Evolutionary conservation across 345 rosid species (phyloP).

Genomic region (Moricandia moricandioides): DNA sequence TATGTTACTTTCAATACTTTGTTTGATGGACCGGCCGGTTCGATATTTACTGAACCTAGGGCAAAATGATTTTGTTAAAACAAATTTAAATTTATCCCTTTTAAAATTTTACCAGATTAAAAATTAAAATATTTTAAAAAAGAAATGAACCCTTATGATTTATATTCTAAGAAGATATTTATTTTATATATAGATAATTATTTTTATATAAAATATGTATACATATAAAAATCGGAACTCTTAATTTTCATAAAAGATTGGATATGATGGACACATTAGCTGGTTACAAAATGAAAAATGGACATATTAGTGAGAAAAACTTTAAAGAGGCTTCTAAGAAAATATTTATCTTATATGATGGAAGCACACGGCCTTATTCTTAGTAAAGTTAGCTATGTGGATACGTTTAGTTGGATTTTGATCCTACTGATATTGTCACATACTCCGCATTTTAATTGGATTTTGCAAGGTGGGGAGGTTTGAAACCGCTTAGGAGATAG

Average conservation of each 20-base stretch:
- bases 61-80: not conserved
- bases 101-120: not conserved
- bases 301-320: conserved; percentile 42
- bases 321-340: conserved; percentile 59
- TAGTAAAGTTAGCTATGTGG: conserved; percentile 61
- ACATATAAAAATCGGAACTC: not conserved
- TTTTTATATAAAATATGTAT: not conserved
- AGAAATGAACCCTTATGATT: not conserved
- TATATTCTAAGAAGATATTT: not conserved
- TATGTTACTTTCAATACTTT: conserved; percentile 63
- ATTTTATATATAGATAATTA: not conserved
- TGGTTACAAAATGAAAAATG: not conserved
- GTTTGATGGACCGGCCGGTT: conserved; percentile 48
- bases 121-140: not conserved
- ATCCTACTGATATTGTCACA: too few species aligned
- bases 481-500: conserved; percentile 48
- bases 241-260: too few species aligned
- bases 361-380: conserved; percentile 52
- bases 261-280: too few species aligned
- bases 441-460: conserved; percentile 35
- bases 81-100: not conserved
- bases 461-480: conserved; percentile 52
- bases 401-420: conserved; percentile 28
- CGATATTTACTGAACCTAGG: not conserved
- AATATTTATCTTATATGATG: conserved; percentile 47